Evolutionary conservation across 75 land plant species (phyloP), one percentile per base, ranked within the genome.

Genomic region (Selaginella tamariscina): DNA sequence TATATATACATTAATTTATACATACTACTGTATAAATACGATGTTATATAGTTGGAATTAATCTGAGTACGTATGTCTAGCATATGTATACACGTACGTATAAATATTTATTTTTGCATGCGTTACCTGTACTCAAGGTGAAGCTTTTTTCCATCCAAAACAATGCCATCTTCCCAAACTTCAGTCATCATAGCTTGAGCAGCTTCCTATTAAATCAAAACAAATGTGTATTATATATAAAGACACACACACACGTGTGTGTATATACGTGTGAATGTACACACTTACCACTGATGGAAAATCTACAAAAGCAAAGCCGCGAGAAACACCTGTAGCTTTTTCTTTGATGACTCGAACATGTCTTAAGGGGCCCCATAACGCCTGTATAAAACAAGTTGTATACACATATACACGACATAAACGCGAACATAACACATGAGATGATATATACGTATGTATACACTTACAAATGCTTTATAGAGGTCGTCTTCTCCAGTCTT

Each of bases 221-320:
- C n/a, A n/a, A n/a, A n/a, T n/a, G n/a, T n/a, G n/a, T n/a, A n/a
- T n/a, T n/a, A n/a, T n/a, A n/a, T n/a, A n/a, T n/a, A n/a, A n/a
- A n/a, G n/a, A n/a, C n/a, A n/a, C n/a, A n/a, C n/a, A n/a, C n/a
- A n/a, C n/a, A n/a, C n/a, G n/a, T n/a, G n/a, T n/a, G n/a, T n/a
- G n/a, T n/a, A n/a, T n/a, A n/a, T n/a, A n/a, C n/a, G n/a, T n/a
- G n/a, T n/a, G n/a, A n/a, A n/a, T n/a, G n/a, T 15, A 55, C 11
- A 31, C 56, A 63, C 71, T 68, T 81, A 95, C 99, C 88, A 91
- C 83, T 33, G 89, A 80, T 56, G 93, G 92, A 67, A 95, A 95
- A 77, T 95, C 99, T 60, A 95, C 80, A 67, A 95, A 95, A n/a
- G 99, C 99, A 84, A 95, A 95, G 65, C 99, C 99, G 32, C 97